phyloP scores from a whole-genome alignment of 2,329 filamentous ascomycete species.

The Akanthomyces lecanii region DNA sequence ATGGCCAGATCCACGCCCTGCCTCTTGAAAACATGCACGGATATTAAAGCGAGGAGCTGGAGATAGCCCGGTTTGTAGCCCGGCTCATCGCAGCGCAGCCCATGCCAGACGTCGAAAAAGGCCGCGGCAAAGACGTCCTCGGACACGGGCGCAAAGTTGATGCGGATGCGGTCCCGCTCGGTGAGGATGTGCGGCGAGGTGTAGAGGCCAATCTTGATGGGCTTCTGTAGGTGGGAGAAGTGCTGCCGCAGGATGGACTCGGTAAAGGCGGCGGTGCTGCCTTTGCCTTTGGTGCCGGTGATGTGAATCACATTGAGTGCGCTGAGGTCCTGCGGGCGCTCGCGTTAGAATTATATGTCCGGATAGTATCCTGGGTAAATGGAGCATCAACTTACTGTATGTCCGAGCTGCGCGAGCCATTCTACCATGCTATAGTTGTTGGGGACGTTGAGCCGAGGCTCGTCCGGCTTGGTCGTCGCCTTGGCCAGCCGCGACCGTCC shows the following conservation, averaged over 20 bases:
- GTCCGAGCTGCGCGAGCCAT: constrained; percentile 12
- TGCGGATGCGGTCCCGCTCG: constrained; percentile 39
- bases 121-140: constrained; percentile 38
- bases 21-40: constrained; percentile 41
- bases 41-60: constrained; percentile 37
- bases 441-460: constrained; percentile 11
- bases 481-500: constrained; percentile 6
- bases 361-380: not conserved
- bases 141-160: constrained; percentile 35
- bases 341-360: not conserved
- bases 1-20: constrained; percentile 43
- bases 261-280: constrained; percentile 46
- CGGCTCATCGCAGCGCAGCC: constrained; percentile 21
- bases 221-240: constrained; percentile 22
- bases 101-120: constrained; percentile 42
- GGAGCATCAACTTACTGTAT: not conserved
- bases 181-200: constrained; percentile 46
- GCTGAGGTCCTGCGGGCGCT: not conserved
- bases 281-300: constrained; percentile 53
- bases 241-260: constrained; percentile 37
- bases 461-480: not conserved
- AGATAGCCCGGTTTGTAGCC: constrained; percentile 30
- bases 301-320: constrained; percentile 46
- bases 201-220: constrained; percentile 40
- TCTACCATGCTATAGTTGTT: constrained; percentile 11